These are phyloP conservation scores for Tetracladium setigerum DNA, from an alignment of 495 filamentous ascomycete species.

Conservation along the genomic window DNA sequence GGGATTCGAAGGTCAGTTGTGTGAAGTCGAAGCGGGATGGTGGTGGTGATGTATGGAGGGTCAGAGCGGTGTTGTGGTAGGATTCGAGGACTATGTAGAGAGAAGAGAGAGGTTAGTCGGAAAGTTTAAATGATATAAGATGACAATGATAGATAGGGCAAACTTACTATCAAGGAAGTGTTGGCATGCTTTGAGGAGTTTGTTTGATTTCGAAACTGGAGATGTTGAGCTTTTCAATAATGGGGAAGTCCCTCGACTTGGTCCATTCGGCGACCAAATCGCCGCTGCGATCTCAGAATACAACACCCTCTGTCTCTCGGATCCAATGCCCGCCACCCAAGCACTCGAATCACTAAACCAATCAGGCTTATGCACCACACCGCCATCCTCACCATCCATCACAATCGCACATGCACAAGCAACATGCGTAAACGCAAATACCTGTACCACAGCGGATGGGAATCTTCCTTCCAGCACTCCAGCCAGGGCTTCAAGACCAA, in stretches of 20 bases:
- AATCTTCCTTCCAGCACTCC: constrained; percentile 17
- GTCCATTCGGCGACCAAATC: constrained; percentile 13
- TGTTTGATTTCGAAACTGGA: not conserved
- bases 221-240: not conserved
- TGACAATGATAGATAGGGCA: not conserved
- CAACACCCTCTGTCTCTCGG: constrained; percentile 4
- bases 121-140: not conserved
- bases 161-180: constrained; percentile 17
- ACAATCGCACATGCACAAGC: constrained; percentile 17
- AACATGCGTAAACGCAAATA: constrained; percentile 19
- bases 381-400: constrained; percentile 4
- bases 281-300: constrained; percentile 14
- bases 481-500: constrained; percentile 13
- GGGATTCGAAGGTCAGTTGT: not conserved
- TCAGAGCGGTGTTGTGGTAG: not conserved
- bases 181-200: constrained; percentile 8
- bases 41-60: not conserved
- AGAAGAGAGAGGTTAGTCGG: constrained; percentile 1
- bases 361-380: constrained; percentile 4
- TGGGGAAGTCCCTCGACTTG: not conserved
- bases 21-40: constrained; percentile 2
- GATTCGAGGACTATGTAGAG: constrained; percentile 17
- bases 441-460: constrained; percentile 13
- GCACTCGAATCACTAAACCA: constrained; percentile 14
- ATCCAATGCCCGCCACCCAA: constrained; percentile 9